Evolutionary conservation across 2,329 filamentous ascomycete genomes (phyloP).

Genomic region (Calonectria fujianensis): DNA sequence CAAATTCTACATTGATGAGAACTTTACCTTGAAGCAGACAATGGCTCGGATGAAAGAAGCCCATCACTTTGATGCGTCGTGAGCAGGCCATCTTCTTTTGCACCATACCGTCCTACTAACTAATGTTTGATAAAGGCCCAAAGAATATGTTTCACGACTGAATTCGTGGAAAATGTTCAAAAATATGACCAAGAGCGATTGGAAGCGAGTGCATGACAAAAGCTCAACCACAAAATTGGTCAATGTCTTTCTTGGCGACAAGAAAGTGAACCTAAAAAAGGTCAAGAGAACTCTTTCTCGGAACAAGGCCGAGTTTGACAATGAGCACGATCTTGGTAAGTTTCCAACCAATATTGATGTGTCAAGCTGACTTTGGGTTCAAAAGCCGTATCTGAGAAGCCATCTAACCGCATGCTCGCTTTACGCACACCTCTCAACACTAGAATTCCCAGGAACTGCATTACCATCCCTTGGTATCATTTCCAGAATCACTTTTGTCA

Average conservation of each 20-base stretch:
- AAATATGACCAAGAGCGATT: constrained; percentile 8
- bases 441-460: neutral
- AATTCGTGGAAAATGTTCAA: constrained; percentile 25
- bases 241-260: neutral
- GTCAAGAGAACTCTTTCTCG: constrained; percentile 4
- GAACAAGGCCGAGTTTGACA: neutral
- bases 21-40: neutral
- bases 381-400: neutral
- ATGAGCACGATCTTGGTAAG: neutral
- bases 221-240: neutral
- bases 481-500: neutral
- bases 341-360: too few species aligned
- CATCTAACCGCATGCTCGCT: neutral
- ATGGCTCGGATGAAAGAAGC: neutral
- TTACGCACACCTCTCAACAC: neutral
- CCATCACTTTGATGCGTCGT: constrained; percentile 1
- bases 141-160: constrained; percentile 23
- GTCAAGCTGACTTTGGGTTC: too few species aligned
- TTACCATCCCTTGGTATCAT: neutral
- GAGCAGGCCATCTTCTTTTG: neutral
- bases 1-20: neutral
- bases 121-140: neutral
- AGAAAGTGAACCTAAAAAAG: neutral
- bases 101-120: neutral
- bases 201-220: neutral